Conservation (phyloP, 1,139 yeast species). For the Kodamaea fungicola region DNA sequence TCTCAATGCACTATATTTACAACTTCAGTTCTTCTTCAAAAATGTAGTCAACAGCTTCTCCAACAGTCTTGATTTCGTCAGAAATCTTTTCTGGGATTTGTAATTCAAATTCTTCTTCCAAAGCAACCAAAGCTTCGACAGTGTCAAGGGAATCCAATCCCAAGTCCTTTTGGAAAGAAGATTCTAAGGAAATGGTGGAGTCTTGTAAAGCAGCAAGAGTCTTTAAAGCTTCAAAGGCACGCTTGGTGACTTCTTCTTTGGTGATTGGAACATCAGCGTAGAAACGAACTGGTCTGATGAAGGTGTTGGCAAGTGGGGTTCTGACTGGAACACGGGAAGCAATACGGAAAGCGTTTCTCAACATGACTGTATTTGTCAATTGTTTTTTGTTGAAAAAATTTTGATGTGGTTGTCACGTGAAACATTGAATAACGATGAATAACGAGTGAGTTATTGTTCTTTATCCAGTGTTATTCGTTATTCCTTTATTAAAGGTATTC, state of each 20-base stretch:
- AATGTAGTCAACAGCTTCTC: conserved; percentile 64
- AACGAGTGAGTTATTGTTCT: no score
- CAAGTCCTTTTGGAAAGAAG: conserved; percentile 59
- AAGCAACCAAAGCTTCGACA: conserved; percentile 68
- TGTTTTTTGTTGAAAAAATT: conserved; percentile 4
- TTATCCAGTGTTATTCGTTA: no score
- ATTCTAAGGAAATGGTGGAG: conserved; percentile 39
- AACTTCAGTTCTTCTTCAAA: conserved; percentile 47
- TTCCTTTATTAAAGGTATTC: background rate
- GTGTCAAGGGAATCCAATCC: conserved; percentile 71
- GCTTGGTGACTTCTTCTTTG: conserved; percentile 44
- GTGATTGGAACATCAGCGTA: conserved; percentile 48
- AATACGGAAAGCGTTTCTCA: conserved; percentile 34
- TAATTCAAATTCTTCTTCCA: conserved; percentile 70
- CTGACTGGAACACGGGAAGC: conserved; percentile 29
- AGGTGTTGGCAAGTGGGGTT: conserved; percentile 19
- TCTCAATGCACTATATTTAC: conserved; percentile 14
- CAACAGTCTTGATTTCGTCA: conserved; percentile 66
- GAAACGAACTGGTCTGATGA: conserved; percentile 38
- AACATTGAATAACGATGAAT: no score
- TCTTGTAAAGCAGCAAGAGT: conserved; percentile 51
- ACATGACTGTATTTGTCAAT: conserved; percentile 13
- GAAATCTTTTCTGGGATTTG: conserved; percentile 69
- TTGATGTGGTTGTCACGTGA: conserved; percentile 6
- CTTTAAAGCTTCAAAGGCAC: conserved; percentile 50